Base-by-base conservation (phyloP, 139 green algal species). In the Volvox reticuliferus region DNA sequence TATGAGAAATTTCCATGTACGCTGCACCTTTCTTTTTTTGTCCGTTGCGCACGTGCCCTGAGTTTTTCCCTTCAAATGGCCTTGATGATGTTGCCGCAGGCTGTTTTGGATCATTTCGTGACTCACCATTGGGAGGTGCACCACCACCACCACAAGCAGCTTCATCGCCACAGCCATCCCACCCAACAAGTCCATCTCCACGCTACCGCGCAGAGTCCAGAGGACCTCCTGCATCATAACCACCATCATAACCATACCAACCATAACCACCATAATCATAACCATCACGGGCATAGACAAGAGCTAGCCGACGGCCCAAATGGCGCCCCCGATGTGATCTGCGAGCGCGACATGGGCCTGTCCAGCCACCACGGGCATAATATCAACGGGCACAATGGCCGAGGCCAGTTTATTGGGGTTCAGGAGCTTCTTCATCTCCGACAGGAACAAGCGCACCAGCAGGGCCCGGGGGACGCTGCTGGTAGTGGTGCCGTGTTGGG, bases 371-470 rank as follows among this genome's bases (percentile, higher is more conserved):
- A 36, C 86, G 26, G 36, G 18, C 20, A 75, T 37, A 24, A 81
- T 20, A 28, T 26, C 75, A 55, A 55, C 30, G 32, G 61, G 32
- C n/a, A 81, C 5, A 17, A 55, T 62, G 35, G 17, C n/a, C 14
- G 35, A 44, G 36, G 81, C 69, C 35, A 55, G 36, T 32, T 61
- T 55, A 24, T 3, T 1, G 67, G 30, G 44, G 14, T 55, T 19
- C 76, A 82, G 20, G 2, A 82, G 76, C 76, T 55, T 17, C 32
- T 24, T 33, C 16, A 82, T 33, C n/a, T 20, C 18, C 32, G 86
- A 82, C 24, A 83, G 81, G 80, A 90, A 28, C 36, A 88, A 37
- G 71, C 77, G 55, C 82, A 91, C 36, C 61, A 92, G 82, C 28
- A 76, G 32, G 26, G 32, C 33, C 62, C 18, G 69, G 75, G 28